Evolutionary conservation across 2,329 filamentous ascomycete genomes (phyloP), one percentile per base, ranked within the genome.

Genomic region (Fusarium pininemorale): DNA sequence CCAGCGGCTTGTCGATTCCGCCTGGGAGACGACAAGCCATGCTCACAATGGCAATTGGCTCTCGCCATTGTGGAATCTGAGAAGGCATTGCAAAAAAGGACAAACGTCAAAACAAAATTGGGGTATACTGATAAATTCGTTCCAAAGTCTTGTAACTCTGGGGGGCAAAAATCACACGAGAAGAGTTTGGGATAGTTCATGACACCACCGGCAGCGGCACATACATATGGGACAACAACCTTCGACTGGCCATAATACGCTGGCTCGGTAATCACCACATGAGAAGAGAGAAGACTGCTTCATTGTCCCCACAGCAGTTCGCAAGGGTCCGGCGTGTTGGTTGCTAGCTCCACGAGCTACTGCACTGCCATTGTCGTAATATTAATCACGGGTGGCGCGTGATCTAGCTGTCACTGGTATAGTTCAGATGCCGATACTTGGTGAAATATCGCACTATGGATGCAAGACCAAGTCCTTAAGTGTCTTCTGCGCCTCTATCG

Each of bases 1-100:
- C 75, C 8, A 59, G 63, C 16, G 75, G 73, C 44, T 77, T 77
- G 53, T 76, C 69, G 41, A 77, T 77, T 26, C 73, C 75, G 11
- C 75, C 75, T 11, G 75, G 75, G 39, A 77, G 75, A 39, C 75
- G 75, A 26, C 75, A 77, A 18, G 75, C 75, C 74, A 76, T 76
- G 55, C 74, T 64, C 35, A 76, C 74, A 47, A 76, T 76, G 58
- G 74, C 74, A 55, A 76, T 76, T 44, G 74, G 74, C 63, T 76
- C 74, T 41, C 72, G 64, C 74, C 74, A 76, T 75, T 73, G 69
- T 64, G 66, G 68, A 39, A 76, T 58, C 18, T 77, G 55, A 3
- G 74, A 73, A 58, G 66, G 48, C 74, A 76, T 76, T 60, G 54
- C 30, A 35, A 63, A 63, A 63, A 63, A 63, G 61, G 61, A 35